Evolutionary conservation across 164 flowering plant species (phyloP).

Genomic region (Vitis vinifera): DNA sequence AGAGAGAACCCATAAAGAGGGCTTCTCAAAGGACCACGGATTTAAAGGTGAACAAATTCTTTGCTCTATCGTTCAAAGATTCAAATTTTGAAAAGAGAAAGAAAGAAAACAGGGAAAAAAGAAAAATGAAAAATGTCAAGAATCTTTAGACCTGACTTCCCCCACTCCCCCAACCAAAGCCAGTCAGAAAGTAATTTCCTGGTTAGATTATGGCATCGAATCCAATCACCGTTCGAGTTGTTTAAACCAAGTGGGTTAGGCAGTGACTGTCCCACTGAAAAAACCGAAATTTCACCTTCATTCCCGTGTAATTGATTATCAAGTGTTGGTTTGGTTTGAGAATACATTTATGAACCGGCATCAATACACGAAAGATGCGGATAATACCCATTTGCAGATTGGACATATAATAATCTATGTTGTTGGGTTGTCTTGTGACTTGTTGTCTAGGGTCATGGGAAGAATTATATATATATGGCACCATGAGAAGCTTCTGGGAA

Average conservation of each 20-base stretch:
- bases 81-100: slow-evolving; percentile 6
- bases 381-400: neutral
- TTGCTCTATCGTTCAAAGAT: slow-evolving; percentile 18
- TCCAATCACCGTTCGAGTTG: slow-evolving; percentile 18
- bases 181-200: slow-evolving; percentile 12
- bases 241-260: slow-evolving; percentile 30
- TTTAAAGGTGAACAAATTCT: slow-evolving; percentile 10
- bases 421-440: neutral
- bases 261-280: slow-evolving; percentile 12
- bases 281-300: neutral
- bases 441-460: neutral
- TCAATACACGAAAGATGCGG: neutral
- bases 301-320: neutral
- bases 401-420: slow-evolving; percentile 1
- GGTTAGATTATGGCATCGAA: slow-evolving; percentile 17
- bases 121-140: slow-evolving; percentile 9
- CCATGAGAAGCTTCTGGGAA: slow-evolving; percentile 2
- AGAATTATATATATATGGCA: neutral
- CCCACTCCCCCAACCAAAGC: slow-evolving; percentile 6
- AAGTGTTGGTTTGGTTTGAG: too few relatives aligned
- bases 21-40: slow-evolving; percentile 20
- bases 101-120: neutral
- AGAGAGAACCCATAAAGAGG: neutral
- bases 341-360: too few relatives aligned
- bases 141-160: slow-evolving; percentile 18